Percentiles rank a stretch among this genome's conserved stretches.
Evolutionary conservation across 2,329 filamentous ascomycete species (phyloP).

Genomic region (Parastagonospora avenae): DNA sequence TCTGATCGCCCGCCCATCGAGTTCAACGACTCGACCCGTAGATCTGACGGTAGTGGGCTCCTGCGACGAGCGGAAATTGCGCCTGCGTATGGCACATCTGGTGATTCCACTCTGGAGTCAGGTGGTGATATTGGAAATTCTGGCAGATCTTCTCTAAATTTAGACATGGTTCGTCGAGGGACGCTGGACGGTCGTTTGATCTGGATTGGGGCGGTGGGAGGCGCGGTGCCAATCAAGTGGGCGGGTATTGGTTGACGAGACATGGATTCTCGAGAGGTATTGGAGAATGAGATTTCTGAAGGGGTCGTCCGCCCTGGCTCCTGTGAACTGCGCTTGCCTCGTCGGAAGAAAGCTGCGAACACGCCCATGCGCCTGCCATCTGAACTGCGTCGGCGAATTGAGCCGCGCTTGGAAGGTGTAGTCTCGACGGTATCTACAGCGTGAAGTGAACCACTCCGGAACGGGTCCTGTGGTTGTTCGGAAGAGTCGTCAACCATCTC

Average conservation of each 20-base stretch:
- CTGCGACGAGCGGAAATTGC: constrained; percentile 49
- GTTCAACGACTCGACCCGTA: constrained; percentile 32
- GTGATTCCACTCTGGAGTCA: constrained; percentile 79
- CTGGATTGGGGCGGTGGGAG: constrained; percentile 39
- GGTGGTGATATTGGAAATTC: constrained; percentile 86
- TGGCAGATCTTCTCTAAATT: constrained; percentile 89
- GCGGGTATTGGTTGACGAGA: constrained; percentile 59
- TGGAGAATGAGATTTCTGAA: constrained; percentile 77
- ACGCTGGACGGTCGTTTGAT: constrained; percentile 59
- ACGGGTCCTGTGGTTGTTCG: constrained; percentile 35
- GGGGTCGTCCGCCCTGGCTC: constrained; percentile 61
- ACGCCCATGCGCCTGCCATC: constrained; percentile 43
- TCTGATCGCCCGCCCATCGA: constrained; percentile 45
- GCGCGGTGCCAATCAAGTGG: constrained; percentile 52
- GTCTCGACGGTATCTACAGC: constrained; percentile 41
- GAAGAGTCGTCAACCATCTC: constrained; percentile 51
- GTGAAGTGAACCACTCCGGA: constrained; percentile 40
- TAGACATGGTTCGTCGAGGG: constrained; percentile 82
- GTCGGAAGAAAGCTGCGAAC: constrained; percentile 69
- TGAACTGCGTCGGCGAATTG: constrained; percentile 39
- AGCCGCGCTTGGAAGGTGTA: constrained; percentile 31
- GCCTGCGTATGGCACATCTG: constrained; percentile 62
- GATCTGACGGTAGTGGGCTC: constrained; percentile 45
- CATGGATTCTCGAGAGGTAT: constrained; percentile 89
- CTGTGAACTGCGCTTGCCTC: constrained; percentile 56